phyloP scores from a whole-genome alignment of 208 protist genomes.

The Novymonas esmeraldas region DNA sequence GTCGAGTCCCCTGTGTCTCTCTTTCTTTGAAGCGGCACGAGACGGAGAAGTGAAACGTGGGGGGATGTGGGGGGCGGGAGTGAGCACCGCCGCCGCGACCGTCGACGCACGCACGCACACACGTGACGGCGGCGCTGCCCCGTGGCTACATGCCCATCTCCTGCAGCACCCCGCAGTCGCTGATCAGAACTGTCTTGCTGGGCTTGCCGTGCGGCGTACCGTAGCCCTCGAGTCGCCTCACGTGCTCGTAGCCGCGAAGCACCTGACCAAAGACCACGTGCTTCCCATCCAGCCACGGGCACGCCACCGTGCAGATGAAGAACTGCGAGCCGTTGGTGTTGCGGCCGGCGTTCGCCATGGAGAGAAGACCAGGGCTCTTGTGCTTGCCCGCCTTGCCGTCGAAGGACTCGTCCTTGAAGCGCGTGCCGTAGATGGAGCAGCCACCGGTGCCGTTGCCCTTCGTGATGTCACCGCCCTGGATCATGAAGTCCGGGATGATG shows the following conservation, averaged over 20 bases:
- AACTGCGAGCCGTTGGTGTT: constrained; percentile 95
- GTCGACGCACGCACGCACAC: background rate
- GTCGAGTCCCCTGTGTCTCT: too few species aligned
- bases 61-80: too few species aligned
- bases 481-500: constrained; percentile 96
- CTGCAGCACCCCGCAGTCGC: constrained; percentile 76
- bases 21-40: too few species aligned
- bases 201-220: constrained; percentile 78
- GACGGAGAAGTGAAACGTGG: too few species aligned
- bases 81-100: too few species aligned
- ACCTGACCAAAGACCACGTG: constrained; percentile 97
- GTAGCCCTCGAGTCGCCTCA: constrained; percentile 76
- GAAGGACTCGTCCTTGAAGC: constrained; percentile 96
- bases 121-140: background rate
- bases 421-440: constrained; percentile 93
- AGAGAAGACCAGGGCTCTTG: constrained; percentile 83
- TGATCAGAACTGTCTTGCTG: constrained; percentile 53
- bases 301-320: constrained; percentile 89
- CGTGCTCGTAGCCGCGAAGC: constrained; percentile 75
- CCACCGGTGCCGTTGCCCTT: constrained; percentile 93
- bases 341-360: constrained; percentile 93
- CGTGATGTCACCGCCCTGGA: constrained; percentile 96
- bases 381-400: constrained; percentile 87
- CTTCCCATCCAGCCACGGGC: constrained; percentile 92
- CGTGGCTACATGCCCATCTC: constrained; percentile 24